These are phyloP conservation scores for Ustilago xerochloae DNA, from an alignment of 1,284 basidiomycete genomes.

Conservation along the genomic window DNA sequence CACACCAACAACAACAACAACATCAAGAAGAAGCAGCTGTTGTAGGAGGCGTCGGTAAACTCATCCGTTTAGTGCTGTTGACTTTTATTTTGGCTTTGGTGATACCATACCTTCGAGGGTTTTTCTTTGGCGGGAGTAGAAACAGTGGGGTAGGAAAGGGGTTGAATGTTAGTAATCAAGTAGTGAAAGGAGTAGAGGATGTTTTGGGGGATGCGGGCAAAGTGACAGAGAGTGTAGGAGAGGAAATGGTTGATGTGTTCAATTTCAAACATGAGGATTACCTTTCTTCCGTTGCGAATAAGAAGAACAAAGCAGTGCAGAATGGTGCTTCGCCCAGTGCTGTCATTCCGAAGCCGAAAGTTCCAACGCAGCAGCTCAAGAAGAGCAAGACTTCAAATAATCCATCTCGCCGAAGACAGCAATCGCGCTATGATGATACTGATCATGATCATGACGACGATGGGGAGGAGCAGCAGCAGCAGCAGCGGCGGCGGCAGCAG, in stretches of 20 bases:
- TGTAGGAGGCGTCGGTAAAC: slow-evolving; percentile 4
- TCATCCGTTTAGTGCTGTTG: slow-evolving; percentile 16
- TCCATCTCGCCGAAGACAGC: background rate
- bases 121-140: background rate
- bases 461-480: background rate
- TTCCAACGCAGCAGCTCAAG: background rate
- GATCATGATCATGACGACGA: slow-evolving; percentile 6
- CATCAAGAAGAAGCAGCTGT: background rate
- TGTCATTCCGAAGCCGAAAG: background rate
- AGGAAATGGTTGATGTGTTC: slow-evolving; percentile 38
- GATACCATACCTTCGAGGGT: slow-evolving; percentile 12
- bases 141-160: background rate
- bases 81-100: slow-evolving; percentile 23
- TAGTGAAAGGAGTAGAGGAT: background rate
- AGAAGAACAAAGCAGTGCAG: background rate
- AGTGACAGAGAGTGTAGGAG: background rate
- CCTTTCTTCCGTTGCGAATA: background rate
- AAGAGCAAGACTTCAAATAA: background rate
- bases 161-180: background rate
- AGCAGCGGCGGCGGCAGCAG: too few species aligned
- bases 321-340: slow-evolving; percentile 5
- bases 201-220: background rate
- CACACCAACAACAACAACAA: too few species aligned
- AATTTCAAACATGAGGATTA: slow-evolving; percentile 43
- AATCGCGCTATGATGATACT: too few species aligned